These are phyloP conservation scores for Chenopodium album DNA, from an alignment of 148 eudicot genomes.

Conservation along the genomic window DNA sequence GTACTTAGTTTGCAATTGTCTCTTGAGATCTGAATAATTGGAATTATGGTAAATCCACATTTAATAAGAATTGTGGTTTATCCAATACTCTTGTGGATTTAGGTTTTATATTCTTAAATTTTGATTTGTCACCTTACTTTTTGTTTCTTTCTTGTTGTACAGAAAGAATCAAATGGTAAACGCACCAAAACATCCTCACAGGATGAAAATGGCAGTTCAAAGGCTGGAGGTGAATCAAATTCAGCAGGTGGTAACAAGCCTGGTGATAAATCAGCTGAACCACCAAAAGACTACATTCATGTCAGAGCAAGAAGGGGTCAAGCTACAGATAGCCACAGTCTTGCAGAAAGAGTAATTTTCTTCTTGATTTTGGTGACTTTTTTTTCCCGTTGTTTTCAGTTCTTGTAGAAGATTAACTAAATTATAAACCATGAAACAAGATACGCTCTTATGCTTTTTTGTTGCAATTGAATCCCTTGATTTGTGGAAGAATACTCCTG, in stretches of 20 bases:
- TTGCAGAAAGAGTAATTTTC: constrained; percentile 84
- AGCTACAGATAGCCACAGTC: constrained; percentile 98
- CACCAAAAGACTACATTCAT: constrained; percentile 92
- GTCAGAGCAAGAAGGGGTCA: constrained; percentile 98
- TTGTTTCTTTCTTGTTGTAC: constrained; percentile 16
- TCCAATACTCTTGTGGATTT: background rate
- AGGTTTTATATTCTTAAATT: constrained; percentile 1
- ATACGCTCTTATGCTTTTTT: background rate
- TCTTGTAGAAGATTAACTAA: background rate
- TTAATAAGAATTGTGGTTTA: background rate
- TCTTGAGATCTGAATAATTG: background rate
- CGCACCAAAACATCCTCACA: constrained; percentile 49
- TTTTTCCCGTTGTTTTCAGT: constrained; percentile 6
- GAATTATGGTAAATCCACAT: background rate
- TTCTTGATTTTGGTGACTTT: constrained; percentile 1
- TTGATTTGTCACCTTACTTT: constrained; percentile 12
- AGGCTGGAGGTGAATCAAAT: constrained; percentile 56
- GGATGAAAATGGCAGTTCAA: constrained; percentile 50
- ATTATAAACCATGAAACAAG: background rate
- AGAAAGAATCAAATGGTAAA: constrained; percentile 58
- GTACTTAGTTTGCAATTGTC: background rate
- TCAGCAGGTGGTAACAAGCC: constrained; percentile 52
- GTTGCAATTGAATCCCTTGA: background rate
- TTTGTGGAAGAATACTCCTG: background rate
- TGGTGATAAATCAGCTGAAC: constrained; percentile 53